Evolutionary conservation across 2,329 filamentous ascomycete species (phyloP).

Genomic region (Fusarium dlaminii): DNA sequence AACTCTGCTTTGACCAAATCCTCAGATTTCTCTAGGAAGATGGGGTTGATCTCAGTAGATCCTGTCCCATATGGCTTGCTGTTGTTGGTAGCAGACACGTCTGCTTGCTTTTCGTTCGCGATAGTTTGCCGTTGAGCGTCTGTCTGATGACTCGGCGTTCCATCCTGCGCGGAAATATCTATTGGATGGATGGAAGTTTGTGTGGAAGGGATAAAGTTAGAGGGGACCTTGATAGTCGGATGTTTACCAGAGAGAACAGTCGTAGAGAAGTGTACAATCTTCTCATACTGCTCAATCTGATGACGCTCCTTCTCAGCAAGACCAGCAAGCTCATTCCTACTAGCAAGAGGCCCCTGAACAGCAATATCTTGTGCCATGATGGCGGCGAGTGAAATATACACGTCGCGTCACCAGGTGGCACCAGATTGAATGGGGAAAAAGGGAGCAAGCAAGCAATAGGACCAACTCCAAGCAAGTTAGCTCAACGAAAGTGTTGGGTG

Average conservation of each 20-base stretch:
- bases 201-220: slow-evolving; percentile 48
- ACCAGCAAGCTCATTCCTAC: slow-evolving; percentile 36
- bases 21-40: slow-evolving; percentile 87
- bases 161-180: slow-evolving; percentile 35
- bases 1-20: slow-evolving; percentile 84
- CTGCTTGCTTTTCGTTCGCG: slow-evolving; percentile 48
- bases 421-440: neutral
- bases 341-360: slow-evolving; percentile 23
- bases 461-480: slow-evolving; percentile 14
- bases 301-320: slow-evolving; percentile 59
- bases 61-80: slow-evolving; percentile 56
- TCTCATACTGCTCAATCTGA: slow-evolving; percentile 77
- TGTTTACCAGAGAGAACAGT: slow-evolving; percentile 81
- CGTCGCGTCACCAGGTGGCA: slow-evolving; percentile 34
- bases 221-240: slow-evolving; percentile 66
- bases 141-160: slow-evolving; percentile 15
- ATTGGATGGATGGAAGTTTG: slow-evolving; percentile 32
- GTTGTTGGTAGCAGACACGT: slow-evolving; percentile 29
- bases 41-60: slow-evolving; percentile 79
- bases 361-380: slow-evolving; percentile 43
- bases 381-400: slow-evolving; percentile 32
- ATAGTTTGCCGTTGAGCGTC: slow-evolving; percentile 50
- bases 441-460: slow-evolving; percentile 4
- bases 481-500: slow-evolving; percentile 7
- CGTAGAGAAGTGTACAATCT: slow-evolving; percentile 83